These are phyloP conservation scores for Didymosphaeria variabile DNA, from an alignment of 2,329 filamentous ascomycete species.

Conservation along the genomic window DNA sequence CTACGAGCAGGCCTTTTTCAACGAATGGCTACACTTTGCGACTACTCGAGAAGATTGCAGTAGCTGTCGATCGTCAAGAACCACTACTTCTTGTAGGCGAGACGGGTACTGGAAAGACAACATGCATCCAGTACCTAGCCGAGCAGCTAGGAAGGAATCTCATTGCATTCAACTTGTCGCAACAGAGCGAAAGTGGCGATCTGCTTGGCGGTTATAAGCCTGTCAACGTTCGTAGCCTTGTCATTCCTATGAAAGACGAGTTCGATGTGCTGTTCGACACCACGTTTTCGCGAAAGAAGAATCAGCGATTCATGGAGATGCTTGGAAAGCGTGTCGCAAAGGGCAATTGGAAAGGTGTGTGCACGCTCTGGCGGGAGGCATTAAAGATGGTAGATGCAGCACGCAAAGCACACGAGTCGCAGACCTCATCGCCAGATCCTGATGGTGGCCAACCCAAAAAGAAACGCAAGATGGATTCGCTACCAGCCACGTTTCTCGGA, in stretches of 20 bases:
- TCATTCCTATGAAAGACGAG: slow-evolving; percentile 89
- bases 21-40: slow-evolving; percentile 85
- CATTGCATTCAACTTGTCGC: slow-evolving; percentile 92
- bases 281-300: slow-evolving; percentile 88
- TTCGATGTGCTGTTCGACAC: slow-evolving; percentile 89
- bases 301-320: slow-evolving; percentile 80
- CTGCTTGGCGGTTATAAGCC: slow-evolving; percentile 96
- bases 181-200: slow-evolving; percentile 98
- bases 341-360: slow-evolving; percentile 86
- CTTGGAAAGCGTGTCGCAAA: slow-evolving; percentile 81
- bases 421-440: slow-evolving; percentile 47
- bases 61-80: slow-evolving; percentile 83
- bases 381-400: slow-evolving; percentile 80
- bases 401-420: slow-evolving; percentile 52
- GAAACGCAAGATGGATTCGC: slow-evolving; percentile 69
- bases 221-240: slow-evolving; percentile 85
- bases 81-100: slow-evolving; percentile 96
- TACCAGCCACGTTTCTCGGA: slow-evolving; percentile 63
- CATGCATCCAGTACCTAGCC: slow-evolving; percentile 91
- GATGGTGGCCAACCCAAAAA: slow-evolving; percentile 73
- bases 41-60: slow-evolving; percentile 86
- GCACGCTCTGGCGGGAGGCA: slow-evolving; percentile 87
- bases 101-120: slow-evolving; percentile 98
- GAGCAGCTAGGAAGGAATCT: slow-evolving; percentile 85
- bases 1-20: slow-evolving; percentile 72